These are phyloP conservation scores for Polyporus tsugae DNA, from an alignment of 1,284 basidiomycete species.

Conservation along the genomic window DNA sequence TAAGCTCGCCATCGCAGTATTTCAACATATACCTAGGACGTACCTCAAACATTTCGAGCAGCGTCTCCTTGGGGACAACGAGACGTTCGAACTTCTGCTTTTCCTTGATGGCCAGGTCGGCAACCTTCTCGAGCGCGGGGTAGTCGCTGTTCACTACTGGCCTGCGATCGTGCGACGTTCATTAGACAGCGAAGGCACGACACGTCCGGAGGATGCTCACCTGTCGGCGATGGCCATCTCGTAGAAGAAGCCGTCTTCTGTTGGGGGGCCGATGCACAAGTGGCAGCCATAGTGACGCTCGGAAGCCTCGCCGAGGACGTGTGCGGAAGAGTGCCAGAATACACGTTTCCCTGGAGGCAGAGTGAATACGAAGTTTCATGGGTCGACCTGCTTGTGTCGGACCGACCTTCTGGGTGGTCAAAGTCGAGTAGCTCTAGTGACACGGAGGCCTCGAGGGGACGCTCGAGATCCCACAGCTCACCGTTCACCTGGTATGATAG, in stretches of 20 bases:
- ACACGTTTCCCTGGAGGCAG: conserved; percentile 83
- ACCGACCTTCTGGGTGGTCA: conserved; percentile 88
- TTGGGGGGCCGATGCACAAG: conserved; percentile 96
- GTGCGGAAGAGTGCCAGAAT: conserved; percentile 99
- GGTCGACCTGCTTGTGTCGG: background rate
- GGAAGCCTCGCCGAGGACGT: conserved; percentile 97
- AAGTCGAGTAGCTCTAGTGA: conserved; percentile 93
- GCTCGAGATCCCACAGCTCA: conserved; percentile 93
- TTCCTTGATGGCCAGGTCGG: conserved; percentile 92
- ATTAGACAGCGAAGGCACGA: conserved; percentile 6
- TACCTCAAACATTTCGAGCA: conserved; percentile 97
- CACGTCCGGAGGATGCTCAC: conserved; percentile 41
- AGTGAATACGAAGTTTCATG: conserved; percentile 7
- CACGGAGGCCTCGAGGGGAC: conserved; percentile 88
- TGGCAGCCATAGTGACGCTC: conserved; percentile 98
- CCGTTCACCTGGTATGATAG: conserved; percentile 76
- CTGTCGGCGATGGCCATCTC: conserved; percentile 91
- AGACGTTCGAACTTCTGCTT: conserved; percentile 98
- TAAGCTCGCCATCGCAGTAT: too few relatives aligned
- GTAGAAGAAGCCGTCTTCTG: conserved; percentile 99
- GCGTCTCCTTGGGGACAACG: conserved; percentile 91
- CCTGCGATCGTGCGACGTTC: conserved; percentile 45
- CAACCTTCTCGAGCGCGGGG: conserved; percentile 88
- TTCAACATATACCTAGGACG: conserved; percentile 37
- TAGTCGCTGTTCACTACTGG: conserved; percentile 87